Evolutionary conservation across 352 stramenopile species (phyloP).

Genomic region (Salisapilia sapeloensis): DNA sequence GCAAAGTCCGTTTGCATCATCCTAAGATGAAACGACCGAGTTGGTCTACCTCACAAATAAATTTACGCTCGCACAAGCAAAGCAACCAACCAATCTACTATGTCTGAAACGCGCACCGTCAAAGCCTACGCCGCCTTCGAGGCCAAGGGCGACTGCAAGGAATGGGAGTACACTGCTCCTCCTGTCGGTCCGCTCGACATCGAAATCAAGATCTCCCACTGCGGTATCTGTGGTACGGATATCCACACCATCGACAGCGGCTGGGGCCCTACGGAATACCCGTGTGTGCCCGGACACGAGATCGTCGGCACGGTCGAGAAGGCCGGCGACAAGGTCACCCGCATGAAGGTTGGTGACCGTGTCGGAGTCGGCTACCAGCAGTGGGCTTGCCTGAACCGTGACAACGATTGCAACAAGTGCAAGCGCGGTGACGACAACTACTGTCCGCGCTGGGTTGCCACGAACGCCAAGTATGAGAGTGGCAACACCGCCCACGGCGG

Average conservation of each 20-base stretch:
- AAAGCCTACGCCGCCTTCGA: conserved; percentile 21
- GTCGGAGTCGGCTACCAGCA: conserved; percentile 69
- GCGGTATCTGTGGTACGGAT: conserved; percentile 38
- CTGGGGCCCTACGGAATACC: conserved; percentile 21
- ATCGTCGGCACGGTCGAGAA: conserved; percentile 30
- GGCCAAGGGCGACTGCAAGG: conserved; percentile 10
- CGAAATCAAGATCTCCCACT: conserved; percentile 45
- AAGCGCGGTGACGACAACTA: conserved; percentile 30
- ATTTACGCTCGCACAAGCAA: too few relatives aligned
- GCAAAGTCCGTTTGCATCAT: too few relatives aligned
- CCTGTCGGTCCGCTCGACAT: conserved; percentile 24
- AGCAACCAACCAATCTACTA: too few relatives aligned
- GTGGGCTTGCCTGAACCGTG: conserved; percentile 38
- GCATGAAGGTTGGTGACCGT: conserved; percentile 49
- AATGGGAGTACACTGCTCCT: conserved; percentile 22
- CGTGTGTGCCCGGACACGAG: conserved; percentile 27
- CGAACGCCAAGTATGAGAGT: conserved; percentile 33
- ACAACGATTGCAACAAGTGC: conserved; percentile 50
- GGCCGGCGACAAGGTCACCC: conserved; percentile 19
- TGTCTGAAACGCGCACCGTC: conserved; percentile 14
- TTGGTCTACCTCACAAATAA: too few relatives aligned
- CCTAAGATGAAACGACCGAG: too few relatives aligned
- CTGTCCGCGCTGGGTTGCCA: conserved; percentile 22
- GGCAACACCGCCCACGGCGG: conserved; percentile 21
- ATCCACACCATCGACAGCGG: conserved; percentile 28